A percentile compares a stretch with the other conserved stretches of the same genome.
Evolutionary conservation across 2,329 filamentous ascomycete genomes (phyloP).

Genomic region (Lanzia echinophila): DNA sequence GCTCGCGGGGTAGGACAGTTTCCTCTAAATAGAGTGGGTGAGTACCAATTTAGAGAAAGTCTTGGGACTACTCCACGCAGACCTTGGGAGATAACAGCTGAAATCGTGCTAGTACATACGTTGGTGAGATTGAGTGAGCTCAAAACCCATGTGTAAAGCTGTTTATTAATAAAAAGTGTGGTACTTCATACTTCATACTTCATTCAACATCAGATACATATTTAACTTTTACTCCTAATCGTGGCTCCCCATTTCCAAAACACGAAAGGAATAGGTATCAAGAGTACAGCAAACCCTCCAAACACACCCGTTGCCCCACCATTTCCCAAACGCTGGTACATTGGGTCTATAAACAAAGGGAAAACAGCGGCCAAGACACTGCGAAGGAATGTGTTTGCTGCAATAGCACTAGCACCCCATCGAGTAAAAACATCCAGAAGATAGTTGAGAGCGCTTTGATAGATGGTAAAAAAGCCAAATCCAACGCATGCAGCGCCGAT

Average conservation of each 20-base stretch:
- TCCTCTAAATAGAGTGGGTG: no score
- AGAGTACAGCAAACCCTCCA: background rate
- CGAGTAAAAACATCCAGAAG: background rate
- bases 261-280: background rate
- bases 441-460: background rate
- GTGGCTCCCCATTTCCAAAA: background rate
- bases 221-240: background rate
- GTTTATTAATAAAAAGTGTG: no score
- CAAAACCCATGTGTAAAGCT: no score
- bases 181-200: no score
- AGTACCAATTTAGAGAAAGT: no score
- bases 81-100: no score
- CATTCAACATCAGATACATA: no score
- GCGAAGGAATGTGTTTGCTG: conserved; percentile 1
- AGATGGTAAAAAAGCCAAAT: background rate
- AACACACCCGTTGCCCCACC: background rate
- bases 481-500: background rate
- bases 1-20: no score
- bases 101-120: no score
- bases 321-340: background rate
- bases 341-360: background rate
- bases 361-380: background rate
- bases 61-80: no score
- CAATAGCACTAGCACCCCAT: background rate
- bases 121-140: no score